These are phyloP conservation scores for Spergularia azorica DNA, from an alignment of 179 eudicot species.

Conservation along the genomic window DNA sequence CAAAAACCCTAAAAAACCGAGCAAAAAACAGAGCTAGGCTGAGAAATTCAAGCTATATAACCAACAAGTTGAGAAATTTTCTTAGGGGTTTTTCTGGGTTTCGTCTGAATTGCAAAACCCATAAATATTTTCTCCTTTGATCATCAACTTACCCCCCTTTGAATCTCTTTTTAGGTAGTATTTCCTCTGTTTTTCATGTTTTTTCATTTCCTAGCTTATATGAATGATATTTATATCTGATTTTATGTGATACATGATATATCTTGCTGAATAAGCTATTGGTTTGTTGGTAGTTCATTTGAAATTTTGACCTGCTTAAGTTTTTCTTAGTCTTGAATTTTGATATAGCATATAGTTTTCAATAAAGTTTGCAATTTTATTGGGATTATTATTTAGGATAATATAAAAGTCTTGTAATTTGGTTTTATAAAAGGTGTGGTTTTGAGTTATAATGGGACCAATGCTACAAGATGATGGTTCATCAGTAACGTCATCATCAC, in stretches of 20 bases:
- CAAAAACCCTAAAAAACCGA: constrained; percentile 4
- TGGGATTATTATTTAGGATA: not conserved
- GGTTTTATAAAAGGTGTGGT: not conserved
- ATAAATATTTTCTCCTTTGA: constrained; percentile 29
- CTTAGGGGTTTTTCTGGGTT: constrained; percentile 47
- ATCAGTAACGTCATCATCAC: constrained; percentile 63
- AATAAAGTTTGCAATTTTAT: not conserved
- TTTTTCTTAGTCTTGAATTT: not conserved
- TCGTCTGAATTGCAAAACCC: constrained; percentile 47
- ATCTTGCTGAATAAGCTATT: constrained; percentile 13
- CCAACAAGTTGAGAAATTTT: constrained; percentile 14
- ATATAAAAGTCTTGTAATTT: not conserved
- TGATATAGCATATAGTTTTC: not conserved
- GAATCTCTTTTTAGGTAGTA: constrained; percentile 8
- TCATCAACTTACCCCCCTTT: constrained; percentile 23
- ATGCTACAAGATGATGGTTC: constrained; percentile 68
- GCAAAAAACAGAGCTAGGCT: constrained; percentile 8
- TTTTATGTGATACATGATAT: constrained; percentile 4
- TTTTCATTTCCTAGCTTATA: constrained; percentile 1
- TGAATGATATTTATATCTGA: not conserved
- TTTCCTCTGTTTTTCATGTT: constrained; percentile 20
- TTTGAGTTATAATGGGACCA: constrained; percentile 29
- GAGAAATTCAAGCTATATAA: constrained; percentile 8
- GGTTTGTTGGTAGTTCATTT: constrained; percentile 5
- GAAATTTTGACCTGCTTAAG: not conserved